phyloP scores from a whole-genome alignment of 805 yeast species.

The Blastobotrys muscicola region DNA sequence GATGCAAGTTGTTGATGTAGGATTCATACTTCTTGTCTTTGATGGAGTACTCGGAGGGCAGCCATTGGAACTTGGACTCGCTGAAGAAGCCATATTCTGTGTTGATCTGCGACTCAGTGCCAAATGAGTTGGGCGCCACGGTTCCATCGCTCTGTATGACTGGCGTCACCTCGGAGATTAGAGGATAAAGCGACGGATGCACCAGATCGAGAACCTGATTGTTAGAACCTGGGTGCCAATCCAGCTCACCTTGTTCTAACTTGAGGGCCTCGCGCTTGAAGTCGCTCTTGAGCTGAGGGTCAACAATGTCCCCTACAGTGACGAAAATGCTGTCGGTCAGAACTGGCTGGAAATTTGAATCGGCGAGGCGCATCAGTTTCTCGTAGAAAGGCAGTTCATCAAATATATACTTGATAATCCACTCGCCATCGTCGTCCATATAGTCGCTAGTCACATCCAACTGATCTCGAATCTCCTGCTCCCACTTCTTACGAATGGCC shows the following conservation, averaged over 20 bases:
- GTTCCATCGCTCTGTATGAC: background rate
- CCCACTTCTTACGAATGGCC: constrained; percentile 24
- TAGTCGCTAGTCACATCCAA: background rate
- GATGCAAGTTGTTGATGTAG: constrained; percentile 36
- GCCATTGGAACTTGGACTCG: constrained; percentile 29
- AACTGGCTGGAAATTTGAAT: constrained; percentile 14
- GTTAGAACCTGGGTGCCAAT: constrained; percentile 33
- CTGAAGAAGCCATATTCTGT: background rate
- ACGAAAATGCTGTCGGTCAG: constrained; percentile 20
- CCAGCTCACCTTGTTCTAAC: constrained; percentile 18
- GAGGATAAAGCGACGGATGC: constrained; percentile 35
- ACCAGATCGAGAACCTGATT: constrained; percentile 32
- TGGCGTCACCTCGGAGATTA: constrained; percentile 22
- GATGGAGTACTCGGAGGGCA: constrained; percentile 26
- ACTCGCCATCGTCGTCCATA: constrained; percentile 12
- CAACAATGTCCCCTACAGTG: constrained; percentile 18
- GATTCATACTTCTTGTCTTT: constrained; percentile 21
- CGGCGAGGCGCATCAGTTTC: constrained; percentile 5
- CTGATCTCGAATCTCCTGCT: constrained; percentile 16
- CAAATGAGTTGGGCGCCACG: background rate
- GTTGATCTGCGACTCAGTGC: background rate
- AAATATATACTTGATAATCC: constrained; percentile 22
- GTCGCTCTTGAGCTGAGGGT: constrained; percentile 4
- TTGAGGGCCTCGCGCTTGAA: constrained; percentile 11
- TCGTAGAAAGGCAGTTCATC: constrained; percentile 29